Evolutionary conservation across 306 rosid species (phyloP).

Genomic region (Prunus fruticosa): DNA sequence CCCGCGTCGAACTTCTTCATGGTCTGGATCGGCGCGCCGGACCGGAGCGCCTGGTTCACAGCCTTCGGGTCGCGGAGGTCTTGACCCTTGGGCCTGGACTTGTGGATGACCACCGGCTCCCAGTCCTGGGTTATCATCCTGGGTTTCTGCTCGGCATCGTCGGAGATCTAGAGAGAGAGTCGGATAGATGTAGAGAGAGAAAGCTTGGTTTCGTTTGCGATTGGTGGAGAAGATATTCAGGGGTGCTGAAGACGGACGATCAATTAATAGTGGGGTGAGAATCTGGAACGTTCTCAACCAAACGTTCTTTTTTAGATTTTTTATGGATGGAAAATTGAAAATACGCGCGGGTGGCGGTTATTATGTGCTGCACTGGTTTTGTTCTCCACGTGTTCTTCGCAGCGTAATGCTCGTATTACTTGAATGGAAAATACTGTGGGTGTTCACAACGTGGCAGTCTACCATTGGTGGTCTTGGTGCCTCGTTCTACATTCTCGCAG

Average conservation of each 20-base stretch:
- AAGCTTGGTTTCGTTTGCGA: too few species aligned
- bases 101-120: constrained; percentile 72
- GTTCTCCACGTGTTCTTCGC: neutral
- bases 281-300: constrained; percentile 14
- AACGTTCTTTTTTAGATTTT: neutral
- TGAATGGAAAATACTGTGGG: neutral
- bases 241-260: rapidly evolving
- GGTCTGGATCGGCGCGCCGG: constrained; percentile 58
- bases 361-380: neutral
- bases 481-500: neutral
- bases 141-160: constrained; percentile 67
- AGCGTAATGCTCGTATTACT: neutral
- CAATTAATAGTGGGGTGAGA: neutral
- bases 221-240: neutral
- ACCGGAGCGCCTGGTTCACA: constrained; percentile 71
- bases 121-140: constrained; percentile 69
- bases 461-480: neutral
- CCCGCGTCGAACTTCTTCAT: constrained; percentile 64
- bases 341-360: neutral
- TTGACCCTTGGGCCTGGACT: constrained; percentile 51
- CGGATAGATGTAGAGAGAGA: neutral
- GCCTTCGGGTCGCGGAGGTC: constrained; percentile 61
- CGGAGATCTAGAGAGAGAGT: neutral
- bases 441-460: neutral
- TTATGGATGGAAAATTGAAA: neutral